These are phyloP conservation scores for Ochetophila trinervis DNA, from an alignment of 306 rosid species.

Conservation along the genomic window DNA sequence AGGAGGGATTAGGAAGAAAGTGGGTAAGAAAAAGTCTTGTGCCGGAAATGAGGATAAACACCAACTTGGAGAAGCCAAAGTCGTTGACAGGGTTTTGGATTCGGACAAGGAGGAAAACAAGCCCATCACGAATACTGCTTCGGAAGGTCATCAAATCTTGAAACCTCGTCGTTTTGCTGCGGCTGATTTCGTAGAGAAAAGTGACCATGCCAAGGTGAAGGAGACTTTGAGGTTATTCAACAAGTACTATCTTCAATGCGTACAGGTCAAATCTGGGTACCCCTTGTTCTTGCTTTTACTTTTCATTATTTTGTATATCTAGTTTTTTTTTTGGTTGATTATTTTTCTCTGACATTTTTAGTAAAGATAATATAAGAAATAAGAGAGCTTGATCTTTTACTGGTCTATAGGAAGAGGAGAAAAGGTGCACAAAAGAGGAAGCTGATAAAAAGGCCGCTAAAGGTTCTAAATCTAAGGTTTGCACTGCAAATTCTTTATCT, in stretches of 20 bases:
- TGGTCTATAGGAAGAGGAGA: slow-evolving; percentile 63
- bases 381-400: neutral
- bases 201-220: slow-evolving; percentile 57
- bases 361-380: neutral
- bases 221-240: slow-evolving; percentile 75
- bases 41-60: slow-evolving; percentile 13
- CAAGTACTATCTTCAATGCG: slow-evolving; percentile 69
- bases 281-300: neutral
- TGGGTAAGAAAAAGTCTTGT: too few species aligned
- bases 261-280: slow-evolving; percentile 51
- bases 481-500: neutral
- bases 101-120: neutral
- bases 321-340: neutral
- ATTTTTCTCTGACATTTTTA: neutral
- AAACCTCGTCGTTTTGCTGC: too few species aligned
- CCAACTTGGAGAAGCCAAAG: neutral
- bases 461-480: slow-evolving; percentile 13
- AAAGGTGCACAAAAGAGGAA: slow-evolving; percentile 41
- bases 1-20: too few species aligned
- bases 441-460: slow-evolving; percentile 35
- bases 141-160: slow-evolving; percentile 9
- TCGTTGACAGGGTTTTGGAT: neutral
- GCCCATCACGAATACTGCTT: neutral
- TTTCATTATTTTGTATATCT: neutral
- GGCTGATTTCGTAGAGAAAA: too few species aligned